phyloP scores from a whole-genome alignment of 1,284 basidiomycete species.

The Apiotrichum brassicae region DNA sequence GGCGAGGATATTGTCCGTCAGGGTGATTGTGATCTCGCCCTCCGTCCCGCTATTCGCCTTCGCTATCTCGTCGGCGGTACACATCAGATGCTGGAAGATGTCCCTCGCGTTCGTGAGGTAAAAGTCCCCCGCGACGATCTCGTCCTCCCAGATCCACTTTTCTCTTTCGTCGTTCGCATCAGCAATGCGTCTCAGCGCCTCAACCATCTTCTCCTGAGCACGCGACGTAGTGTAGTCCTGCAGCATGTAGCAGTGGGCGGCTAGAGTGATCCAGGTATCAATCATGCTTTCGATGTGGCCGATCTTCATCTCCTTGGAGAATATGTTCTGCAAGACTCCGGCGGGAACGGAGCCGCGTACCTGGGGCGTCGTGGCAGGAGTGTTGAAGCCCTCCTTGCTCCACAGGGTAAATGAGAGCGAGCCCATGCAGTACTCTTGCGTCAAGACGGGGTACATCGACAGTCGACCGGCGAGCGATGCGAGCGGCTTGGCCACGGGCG shows the following conservation, averaged over 20 bases:
- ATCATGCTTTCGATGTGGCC: too few species aligned
- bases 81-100: background rate
- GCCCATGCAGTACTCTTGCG: background rate
- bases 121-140: background rate
- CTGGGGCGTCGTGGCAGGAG: background rate
- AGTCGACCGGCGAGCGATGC: background rate
- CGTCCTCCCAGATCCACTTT: background rate
- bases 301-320: too few species aligned
- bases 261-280: too few species aligned
- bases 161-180: too few species aligned
- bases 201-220: too few species aligned
- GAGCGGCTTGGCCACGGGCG: background rate
- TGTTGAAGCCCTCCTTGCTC: background rate
- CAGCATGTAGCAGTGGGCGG: too few species aligned
- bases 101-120: background rate
- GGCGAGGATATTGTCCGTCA: too few species aligned
- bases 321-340: too few species aligned
- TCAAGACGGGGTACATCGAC: background rate
- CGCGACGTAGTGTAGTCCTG: too few species aligned
- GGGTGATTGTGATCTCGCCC: too few species aligned
- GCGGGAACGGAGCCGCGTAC: background rate
- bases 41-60: too few species aligned
- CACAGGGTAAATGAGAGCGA: conserved; percentile 1
- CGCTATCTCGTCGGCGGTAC: background rate
- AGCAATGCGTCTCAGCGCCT: too few species aligned